These are phyloP conservation scores for Thyridium curvatum DNA, from an alignment of 2,329 filamentous ascomycete genomes.

Conservation along the genomic window DNA sequence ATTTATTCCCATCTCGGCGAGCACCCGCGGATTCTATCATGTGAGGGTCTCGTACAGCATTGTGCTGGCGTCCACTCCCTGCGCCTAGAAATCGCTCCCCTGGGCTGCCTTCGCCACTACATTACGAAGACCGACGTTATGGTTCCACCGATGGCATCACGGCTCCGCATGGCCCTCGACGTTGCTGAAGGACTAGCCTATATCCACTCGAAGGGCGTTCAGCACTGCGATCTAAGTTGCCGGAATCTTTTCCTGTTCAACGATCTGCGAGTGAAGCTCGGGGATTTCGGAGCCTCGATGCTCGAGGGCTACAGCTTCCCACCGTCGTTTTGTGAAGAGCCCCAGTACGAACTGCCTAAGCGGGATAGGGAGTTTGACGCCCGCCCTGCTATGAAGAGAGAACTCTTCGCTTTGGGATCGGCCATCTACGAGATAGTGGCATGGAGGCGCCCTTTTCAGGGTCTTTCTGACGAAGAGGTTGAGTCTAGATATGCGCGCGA, in stretches of 20 bases:
- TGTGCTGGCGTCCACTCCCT: constrained; percentile 2
- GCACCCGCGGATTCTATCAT: constrained; percentile 1
- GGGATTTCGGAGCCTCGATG: constrained; percentile 3
- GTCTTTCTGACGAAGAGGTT: no score
- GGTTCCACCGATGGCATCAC: neutral
- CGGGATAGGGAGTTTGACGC: neutral
- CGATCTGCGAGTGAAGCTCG: constrained; percentile 3
- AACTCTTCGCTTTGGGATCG: constrained; percentile 3
- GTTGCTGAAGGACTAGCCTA: neutral
- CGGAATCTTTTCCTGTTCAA: constrained; percentile 5
- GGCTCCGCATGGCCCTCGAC: constrained; percentile 2
- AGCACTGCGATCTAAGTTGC: constrained; percentile 3
- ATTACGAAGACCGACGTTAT: neutral
- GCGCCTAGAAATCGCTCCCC: constrained; percentile 3
- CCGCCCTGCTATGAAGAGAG: neutral
- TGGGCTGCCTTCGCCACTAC: constrained; percentile 1
- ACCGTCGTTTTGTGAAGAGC: neutral
- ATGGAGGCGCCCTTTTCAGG: no score
- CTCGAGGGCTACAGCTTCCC: neutral
- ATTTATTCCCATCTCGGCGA: constrained; percentile 5
- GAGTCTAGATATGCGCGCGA: no score
- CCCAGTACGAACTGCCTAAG: neutral
- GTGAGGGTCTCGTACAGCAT: constrained; percentile 3
- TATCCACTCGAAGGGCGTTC: constrained; percentile 1
- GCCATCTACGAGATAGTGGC: constrained; percentile 4